phyloP scores from a whole-genome alignment of 768 basidiomycete genomes.

The Trametes coccinea region DNA sequence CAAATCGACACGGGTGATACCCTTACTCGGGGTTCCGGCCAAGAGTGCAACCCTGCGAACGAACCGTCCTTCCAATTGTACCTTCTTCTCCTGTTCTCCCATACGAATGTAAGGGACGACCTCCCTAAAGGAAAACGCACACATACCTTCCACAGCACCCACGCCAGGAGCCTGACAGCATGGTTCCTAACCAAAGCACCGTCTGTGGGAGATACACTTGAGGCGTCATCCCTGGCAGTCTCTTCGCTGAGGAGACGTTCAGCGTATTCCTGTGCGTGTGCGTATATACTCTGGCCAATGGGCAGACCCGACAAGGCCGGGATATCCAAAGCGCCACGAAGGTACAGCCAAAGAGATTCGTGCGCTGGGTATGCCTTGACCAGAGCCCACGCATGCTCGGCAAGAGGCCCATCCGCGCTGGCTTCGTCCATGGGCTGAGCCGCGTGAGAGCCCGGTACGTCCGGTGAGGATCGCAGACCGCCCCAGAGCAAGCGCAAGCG shows the following conservation, averaged over 20 bases:
- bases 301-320: not conserved
- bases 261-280: not conserved
- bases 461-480: not conserved
- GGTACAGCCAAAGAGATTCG: constrained; percentile 66
- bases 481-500: constrained; percentile 31
- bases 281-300: not conserved
- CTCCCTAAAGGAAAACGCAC: not conserved
- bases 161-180: constrained; percentile 4
- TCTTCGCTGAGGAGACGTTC: not conserved
- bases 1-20: too few relatives aligned
- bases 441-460: not conserved
- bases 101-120: not conserved
- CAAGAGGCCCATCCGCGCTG: not conserved
- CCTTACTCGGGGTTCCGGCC: too few relatives aligned
- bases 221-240: not conserved
- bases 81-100: not conserved
- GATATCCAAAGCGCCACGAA: constrained; percentile 34
- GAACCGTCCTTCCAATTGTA: not conserved
- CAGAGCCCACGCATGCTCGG: constrained; percentile 48
- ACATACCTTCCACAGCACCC: constrained; percentile 10
- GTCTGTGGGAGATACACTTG: not conserved
- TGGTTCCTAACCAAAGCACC: not conserved
- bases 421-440: not conserved
- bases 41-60: not conserved
- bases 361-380: constrained; percentile 53